Base-by-base conservation (phyloP, 1,284 basidiomycete genomes). In the Ceratobasidium sp. region DNA sequence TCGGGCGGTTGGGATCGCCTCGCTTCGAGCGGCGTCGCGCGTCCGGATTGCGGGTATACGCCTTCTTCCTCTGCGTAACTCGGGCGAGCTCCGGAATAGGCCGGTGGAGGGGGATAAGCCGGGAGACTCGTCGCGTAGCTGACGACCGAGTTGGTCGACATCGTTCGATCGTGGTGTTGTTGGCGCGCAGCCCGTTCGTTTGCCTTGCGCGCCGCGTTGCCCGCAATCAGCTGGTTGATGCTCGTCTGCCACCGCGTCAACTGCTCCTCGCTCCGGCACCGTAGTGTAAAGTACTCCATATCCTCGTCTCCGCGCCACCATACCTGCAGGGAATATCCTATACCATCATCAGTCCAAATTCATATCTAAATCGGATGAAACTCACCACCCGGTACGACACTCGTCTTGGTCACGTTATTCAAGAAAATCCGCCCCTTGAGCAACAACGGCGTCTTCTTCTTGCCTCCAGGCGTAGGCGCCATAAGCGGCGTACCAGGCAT, bases 351-450 rank as follows among this genome's bases (percentile, higher is more conserved):
- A 77, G 75, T 46, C 7, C 63, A 10, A 71, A 26, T 18, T 18
- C 49, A 12, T 5, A 68, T 18, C 12, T 40, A 44, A 46, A 33
- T 26, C 20, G 6, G 39, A 49, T n/a, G 13, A n/a, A 15, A 77
- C 67, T 61, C 46, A 70, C 58, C 58, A 28, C 53, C 42, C 46
- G 80, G 75, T 71, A 69, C 77, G 88, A 92, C 77, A 81, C 95
- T 94, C 89, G 76, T 87, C 87, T 51, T 90, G 0, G 95, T 97
- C 63, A 99, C 96, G 83, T 99, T 99, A 82, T 96, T 97, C 82
- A 99, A 89, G 86, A 99, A 99, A 82, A 99, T 99, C 49, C 98
- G 92, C 1, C 98, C 98, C 84, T 99, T 99, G 80, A 99, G 87
- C 70, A 97, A 90, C 51, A 99, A 89, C 23, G 93, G 93, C 0